Base-by-base conservation (phyloP, 192 early-diverging fungal species). In the Umbelopsis isabellina region DNA sequence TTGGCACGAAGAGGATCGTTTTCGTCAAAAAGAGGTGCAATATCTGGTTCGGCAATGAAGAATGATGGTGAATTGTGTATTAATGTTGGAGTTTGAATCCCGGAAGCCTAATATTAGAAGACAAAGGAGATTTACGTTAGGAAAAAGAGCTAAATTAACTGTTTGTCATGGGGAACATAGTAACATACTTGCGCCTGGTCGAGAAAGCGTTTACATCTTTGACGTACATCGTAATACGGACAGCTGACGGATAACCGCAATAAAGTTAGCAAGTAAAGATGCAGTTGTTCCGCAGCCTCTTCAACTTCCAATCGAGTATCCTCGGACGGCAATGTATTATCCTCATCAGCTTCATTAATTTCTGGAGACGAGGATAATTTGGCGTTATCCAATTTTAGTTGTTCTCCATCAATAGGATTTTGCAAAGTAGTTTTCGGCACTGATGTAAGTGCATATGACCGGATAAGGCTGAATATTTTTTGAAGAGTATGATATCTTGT, bases 221-320 rank as follows among this genome's bases (percentile, higher is more conserved):
- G 76, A 67, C 83, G 79, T 51, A 86, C 84, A 68, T 86, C 84
- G 44, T 72, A 69, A 69, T 78, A 86, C 1, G 84, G 84, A 49
- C 84, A 86, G 20, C 78, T 82, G 4, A 75, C 33, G 9, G 84
- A 75, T 23, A 86, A 68, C 30, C 84, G 67, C n/a, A 86, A 67
- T 16, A 84, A 80, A 20, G 83, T 84, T 45, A 86, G 47, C 49
- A 82, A 73, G 58, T 81, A 80, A 20, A 81, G 77, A 21, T 79
- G 83, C 27, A 84, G 44, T 48, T 80, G 72, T 65, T 73, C 68
- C 35, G 72, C 67, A 4, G 55, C 68, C 45, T 74, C 74, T 25
- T 70, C 68, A 2, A 67, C 51, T 21, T 67, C 66, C 1, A 44
- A 25, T 13, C 25, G 30, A 30, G 27, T 25, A n/a, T 61, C 55